Conservation (phyloP, 2,329 filamentous ascomycete species). For the Monilinia aucupariae region DNA sequence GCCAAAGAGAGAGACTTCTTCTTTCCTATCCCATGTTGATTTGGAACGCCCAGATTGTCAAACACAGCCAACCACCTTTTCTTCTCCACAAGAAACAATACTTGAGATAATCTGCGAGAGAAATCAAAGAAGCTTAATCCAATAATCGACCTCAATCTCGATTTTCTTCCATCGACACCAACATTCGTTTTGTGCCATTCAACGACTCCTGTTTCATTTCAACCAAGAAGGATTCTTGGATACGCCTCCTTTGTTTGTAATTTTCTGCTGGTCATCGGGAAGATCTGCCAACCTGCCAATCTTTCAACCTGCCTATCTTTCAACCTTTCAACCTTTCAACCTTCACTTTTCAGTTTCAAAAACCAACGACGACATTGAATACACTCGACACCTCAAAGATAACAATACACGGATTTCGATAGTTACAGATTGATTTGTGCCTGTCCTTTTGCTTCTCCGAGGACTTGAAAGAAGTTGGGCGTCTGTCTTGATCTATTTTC, state of each 20-base stretch:
- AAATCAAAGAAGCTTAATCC: neutral
- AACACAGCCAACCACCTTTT: neutral
- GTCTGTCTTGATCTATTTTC: constrained; percentile 2
- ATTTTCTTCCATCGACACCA: neutral
- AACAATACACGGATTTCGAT: neutral
- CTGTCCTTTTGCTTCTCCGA: neutral
- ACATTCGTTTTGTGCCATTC: constrained; percentile 7
- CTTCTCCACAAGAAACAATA: too few species aligned
- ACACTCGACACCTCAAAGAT: neutral
- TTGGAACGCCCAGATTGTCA: neutral
- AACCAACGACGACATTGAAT: neutral
- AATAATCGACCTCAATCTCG: neutral
- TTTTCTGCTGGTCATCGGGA: neutral
- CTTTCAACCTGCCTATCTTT: too few species aligned
- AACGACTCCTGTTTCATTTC: neutral
- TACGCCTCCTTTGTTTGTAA: constrained; percentile 9
- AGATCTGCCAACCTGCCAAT: neutral
- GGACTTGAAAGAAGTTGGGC: neutral
- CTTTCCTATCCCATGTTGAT: neutral
- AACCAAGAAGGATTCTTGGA: constrained; percentile 10
- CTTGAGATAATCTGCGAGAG: neutral
- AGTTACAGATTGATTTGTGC: neutral
- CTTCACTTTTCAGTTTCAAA: neutral
- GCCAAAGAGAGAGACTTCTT: neutral
- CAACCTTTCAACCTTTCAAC: neutral